phyloP scores from a whole-genome alignment of 2,329 filamentous ascomycete genomes.

The Dothideomycetidae sp. region DNA sequence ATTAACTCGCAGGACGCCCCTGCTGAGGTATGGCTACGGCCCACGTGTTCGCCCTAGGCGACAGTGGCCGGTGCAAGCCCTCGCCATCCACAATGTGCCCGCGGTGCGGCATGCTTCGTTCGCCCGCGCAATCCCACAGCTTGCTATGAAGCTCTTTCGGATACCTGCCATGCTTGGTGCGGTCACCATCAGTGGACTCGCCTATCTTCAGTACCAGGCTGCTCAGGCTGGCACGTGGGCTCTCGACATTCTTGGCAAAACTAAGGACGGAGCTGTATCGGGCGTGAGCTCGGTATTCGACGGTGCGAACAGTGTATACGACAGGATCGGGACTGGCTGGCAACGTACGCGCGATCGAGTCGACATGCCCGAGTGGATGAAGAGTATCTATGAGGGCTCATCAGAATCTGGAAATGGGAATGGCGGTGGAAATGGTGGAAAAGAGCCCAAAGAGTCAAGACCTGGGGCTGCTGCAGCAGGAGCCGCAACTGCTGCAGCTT shows the following conservation, averaged over 20 bases:
- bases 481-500: slow-evolving; percentile 58
- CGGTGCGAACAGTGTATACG: slow-evolving; percentile 58
- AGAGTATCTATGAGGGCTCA: slow-evolving; percentile 26
- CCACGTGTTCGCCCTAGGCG: slow-evolving; percentile 30
- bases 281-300: slow-evolving; percentile 58
- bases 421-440: slow-evolving; percentile 26
- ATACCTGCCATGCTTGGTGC: slow-evolving; percentile 87
- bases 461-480: slow-evolving; percentile 47
- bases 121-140: slow-evolving; percentile 58
- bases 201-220: slow-evolving; percentile 94
- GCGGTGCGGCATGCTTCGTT: slow-evolving; percentile 51
- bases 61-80: slow-evolving; percentile 62
- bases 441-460: slow-evolving; percentile 26
- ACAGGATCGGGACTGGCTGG: slow-evolving; percentile 70
- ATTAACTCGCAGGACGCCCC: slow-evolving; percentile 13
- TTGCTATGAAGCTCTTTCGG: slow-evolving; percentile 78
- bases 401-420: slow-evolving; percentile 17
- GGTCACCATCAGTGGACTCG: slow-evolving; percentile 69
- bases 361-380: slow-evolving; percentile 61
- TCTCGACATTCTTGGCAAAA: slow-evolving; percentile 58
- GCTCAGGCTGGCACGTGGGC: slow-evolving; percentile 65
- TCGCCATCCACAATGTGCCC: slow-evolving; percentile 68
- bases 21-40: slow-evolving; percentile 13
- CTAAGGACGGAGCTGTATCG: slow-evolving; percentile 53
- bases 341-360: slow-evolving; percentile 67